A percentile compares a stretch with the other conserved stretches of the same genome.
These are phyloP conservation scores for Cladosporium velox DNA, from an alignment of 2,329 filamentous ascomycete species.

Conservation along the genomic window DNA sequence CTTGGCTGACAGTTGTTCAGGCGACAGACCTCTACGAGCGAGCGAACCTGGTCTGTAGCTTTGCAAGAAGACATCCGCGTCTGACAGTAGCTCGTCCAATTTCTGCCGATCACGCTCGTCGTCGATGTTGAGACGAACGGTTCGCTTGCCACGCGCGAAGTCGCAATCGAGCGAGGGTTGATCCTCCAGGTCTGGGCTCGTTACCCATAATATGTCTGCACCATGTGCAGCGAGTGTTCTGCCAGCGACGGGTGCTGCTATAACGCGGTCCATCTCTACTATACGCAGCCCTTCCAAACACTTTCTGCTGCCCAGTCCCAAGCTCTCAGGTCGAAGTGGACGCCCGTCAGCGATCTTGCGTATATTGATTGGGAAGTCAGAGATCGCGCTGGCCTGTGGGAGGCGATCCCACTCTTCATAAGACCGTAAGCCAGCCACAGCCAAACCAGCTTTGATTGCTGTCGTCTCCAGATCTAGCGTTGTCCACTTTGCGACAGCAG, in stretches of 20 bases:
- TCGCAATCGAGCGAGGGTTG: slow-evolving; percentile 34
- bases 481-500: slow-evolving; percentile 44
- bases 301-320: slow-evolving; percentile 20
- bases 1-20: slow-evolving; percentile 44
- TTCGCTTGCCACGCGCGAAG: slow-evolving; percentile 32
- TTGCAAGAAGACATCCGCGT: slow-evolving; percentile 49
- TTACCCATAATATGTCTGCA: slow-evolving; percentile 36
- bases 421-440: slow-evolving; percentile 54
- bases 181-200: slow-evolving; percentile 31
- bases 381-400: slow-evolving; percentile 49
- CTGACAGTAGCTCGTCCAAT: slow-evolving; percentile 37
- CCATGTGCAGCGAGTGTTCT: slow-evolving; percentile 36
- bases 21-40: slow-evolving; percentile 46
- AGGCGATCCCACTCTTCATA: slow-evolving; percentile 55
- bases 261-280: slow-evolving; percentile 33
- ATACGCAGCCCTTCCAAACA: slow-evolving; percentile 43
- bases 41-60: slow-evolving; percentile 53
- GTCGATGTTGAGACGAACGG: slow-evolving; percentile 40
- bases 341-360: slow-evolving; percentile 35
- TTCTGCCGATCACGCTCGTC: slow-evolving; percentile 27
- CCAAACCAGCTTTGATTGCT: slow-evolving; percentile 45
- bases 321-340: slow-evolving; percentile 17
- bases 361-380: slow-evolving; percentile 51
- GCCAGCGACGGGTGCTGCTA: slow-evolving; percentile 35
- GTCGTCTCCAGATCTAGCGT: slow-evolving; percentile 52